Base-by-base conservation (phyloP, 345 rosid species). In the Eucalyptus tenuipes region DNA sequence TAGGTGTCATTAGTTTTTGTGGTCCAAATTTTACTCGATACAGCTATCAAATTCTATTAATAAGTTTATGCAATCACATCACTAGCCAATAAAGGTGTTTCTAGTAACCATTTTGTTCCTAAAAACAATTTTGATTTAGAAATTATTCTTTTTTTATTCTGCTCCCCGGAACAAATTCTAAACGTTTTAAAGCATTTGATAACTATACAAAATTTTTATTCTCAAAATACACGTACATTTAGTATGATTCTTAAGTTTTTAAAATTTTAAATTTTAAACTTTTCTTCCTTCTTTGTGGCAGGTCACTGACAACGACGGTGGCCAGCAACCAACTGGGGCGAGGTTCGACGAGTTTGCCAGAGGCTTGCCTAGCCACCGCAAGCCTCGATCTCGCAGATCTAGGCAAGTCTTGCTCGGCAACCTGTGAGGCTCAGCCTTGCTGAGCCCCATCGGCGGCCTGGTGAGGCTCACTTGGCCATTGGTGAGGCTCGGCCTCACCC, bases 271-370 rank as follows among this genome's bases (percentile, higher is more conserved):
- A 17, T 50, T 17, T 50, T 7, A 50, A 50, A 50, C 17, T 50
- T 7, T 50, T 50, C 55, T 17, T 50, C 55, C 9, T 50, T 4
- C 22, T 50, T 17, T 17, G 9, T 17, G 22, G 55, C 0, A 4
- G 2, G 55, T 17, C 55, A 17, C 1, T 1, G 0, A 3, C 4
- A 0, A 50, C 2, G 1, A 0, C 2, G 8, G 1, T 50, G 7
- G 22, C 3, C 0, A 7, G 0, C 22, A 3, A 50, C 0, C 0
- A 0, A 0, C 0, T 17, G 0, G 8, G 22, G 53, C 3, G 22
- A 50, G 53, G 53, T 50, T 50, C 22, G 7, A 50, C 0, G 2
- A 50, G 53, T 50, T 50, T 50, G 53, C 1, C 2, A 0, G 0
- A 50, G 22, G 53, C 22, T 50, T 17, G 1, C 53, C 2, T 17